Base-by-base conservation (phyloP, 192 early-diverging fungal species). In the Funneliformis geosporum region DNA sequence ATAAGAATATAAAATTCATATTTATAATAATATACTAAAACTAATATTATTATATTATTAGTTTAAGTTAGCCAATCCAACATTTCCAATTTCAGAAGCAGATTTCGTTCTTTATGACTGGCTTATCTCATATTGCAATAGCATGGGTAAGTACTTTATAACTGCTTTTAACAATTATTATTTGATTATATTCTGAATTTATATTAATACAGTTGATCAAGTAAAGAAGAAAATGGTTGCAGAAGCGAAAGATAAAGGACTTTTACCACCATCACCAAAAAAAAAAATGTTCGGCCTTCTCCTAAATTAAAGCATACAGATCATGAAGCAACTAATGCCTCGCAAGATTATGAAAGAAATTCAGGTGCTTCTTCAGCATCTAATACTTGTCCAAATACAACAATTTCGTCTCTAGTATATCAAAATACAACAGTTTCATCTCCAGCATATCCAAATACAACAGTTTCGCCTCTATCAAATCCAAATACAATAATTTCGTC, bases 81-180 rank as follows among this genome's bases (percentile, higher is more conserved):
- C 65, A 5, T 40, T 67, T 42, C 65, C 38, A 67, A 38, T 42
- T 18, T 67, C 65, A 18, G 65, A 67, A 14, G 65, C 65, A 18
- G 38, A 67, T 67, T 67, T 67, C 21, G 40, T 67, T 33, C 65
- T 67, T 67, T 0, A 18, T 38, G 38, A 67, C 4, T 67, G 39
- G 65, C 65, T 67, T 67, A 18, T 0, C 40, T 67, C 10, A 67
- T 67, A 67, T 67, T 67, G 65, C 18, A 67, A 67, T 40, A 42
- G 65, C 65, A 67, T 9, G 27, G 61, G 61, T 64, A 64, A 64
- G 61, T 64, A 25, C n/a, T n/a, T n/a, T n/a, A n/a, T n/a, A n/a
- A n/a, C n/a, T n/a, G n/a, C n/a, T n/a, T n/a, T n/a, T n/a, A n/a
- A n/a, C n/a, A n/a, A n/a, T n/a, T n/a, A n/a, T n/a, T n/a, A n/a